A percentile compares a stretch with the other conserved stretches of the same genome.
These are phyloP conservation scores for Rhodotorula mucilaginosa DNA, from an alignment of 1,284 basidiomycete genomes.

Conservation along the genomic window DNA sequence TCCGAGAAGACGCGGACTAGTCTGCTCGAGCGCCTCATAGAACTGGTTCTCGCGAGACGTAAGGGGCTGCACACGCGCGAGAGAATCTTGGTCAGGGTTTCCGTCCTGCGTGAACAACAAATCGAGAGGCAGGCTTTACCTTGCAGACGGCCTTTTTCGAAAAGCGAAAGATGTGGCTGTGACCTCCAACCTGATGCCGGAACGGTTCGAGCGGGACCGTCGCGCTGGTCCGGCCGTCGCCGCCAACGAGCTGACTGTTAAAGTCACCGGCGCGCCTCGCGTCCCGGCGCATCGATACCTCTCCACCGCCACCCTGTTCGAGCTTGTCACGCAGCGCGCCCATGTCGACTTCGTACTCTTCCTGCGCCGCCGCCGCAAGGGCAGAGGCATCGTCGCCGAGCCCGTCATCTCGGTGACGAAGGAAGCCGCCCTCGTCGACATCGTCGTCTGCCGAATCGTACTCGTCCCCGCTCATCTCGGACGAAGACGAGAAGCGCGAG, in stretches of 20 bases:
- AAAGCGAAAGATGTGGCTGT: constrained; percentile 96
- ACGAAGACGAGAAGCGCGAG: constrained; percentile 7
- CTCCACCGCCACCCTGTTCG: constrained; percentile 26
- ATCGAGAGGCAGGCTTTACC: constrained; percentile 54
- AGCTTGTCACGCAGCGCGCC: constrained; percentile 28
- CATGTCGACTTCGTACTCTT: constrained; percentile 39
- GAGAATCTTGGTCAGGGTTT: too few species aligned
- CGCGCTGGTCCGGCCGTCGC: constrained; percentile 47
- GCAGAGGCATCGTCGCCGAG: constrained; percentile 8
- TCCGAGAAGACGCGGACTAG: constrained; percentile 82
- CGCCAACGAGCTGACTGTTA: constrained; percentile 27
- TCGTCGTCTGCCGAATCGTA: constrained; percentile 13
- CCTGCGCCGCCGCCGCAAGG: constrained; percentile 8
- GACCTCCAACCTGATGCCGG: constrained; percentile 95
- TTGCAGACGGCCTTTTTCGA: constrained; percentile 98
- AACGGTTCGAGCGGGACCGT: constrained; percentile 94
- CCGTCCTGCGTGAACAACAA: not conserved
- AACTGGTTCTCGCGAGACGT: constrained; percentile 96
- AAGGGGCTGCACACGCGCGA: constrained; percentile 64
- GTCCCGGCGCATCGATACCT: constrained; percentile 28
- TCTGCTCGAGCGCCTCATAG: constrained; percentile 92
- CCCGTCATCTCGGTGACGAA: constrained; percentile 8
- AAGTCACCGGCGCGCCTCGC: constrained; percentile 21
- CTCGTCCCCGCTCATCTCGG: constrained; percentile 8
- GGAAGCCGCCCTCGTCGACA: not conserved